A percentile compares a stretch with the other conserved stretches of the same genome.
Conservation (phyloP, 805 yeast genomes). For the Hanseniaspora meyeri region DNA sequence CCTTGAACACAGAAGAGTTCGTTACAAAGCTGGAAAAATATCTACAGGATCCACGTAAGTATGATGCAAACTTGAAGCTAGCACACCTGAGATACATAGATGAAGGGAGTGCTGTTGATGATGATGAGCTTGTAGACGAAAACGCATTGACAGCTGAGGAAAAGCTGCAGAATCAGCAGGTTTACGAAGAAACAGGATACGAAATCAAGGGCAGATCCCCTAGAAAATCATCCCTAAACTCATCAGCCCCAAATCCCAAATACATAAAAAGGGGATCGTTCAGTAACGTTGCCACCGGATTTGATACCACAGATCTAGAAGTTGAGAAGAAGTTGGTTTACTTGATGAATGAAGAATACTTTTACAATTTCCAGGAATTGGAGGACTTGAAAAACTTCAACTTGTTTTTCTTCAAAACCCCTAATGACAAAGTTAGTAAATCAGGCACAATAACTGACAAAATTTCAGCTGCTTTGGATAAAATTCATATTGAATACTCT, state of each 20-base stretch:
- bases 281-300: not conserved
- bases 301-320: not conserved
- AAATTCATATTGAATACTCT: conserved; percentile 1
- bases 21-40: conserved; percentile 36
- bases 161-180: not conserved
- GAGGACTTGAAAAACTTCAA: not conserved
- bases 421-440: not conserved
- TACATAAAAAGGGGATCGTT: conserved; percentile 7
- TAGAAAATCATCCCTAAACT: not conserved
- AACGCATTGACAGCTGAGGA: conserved; percentile 1
- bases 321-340: conserved; percentile 2
- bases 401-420: conserved; percentile 1
- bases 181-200: conserved; percentile 10
- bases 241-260: not conserved
- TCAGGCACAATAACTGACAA: not conserved
- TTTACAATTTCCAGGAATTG: conserved; percentile 3
- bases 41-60: conserved; percentile 39
- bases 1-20: conserved; percentile 31
- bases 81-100: not conserved
- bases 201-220: conserved; percentile 3
- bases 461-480: conserved; percentile 7
- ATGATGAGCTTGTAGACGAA: conserved; percentile 2
- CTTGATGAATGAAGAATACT: conserved; percentile 13
- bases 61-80: conserved; percentile 31
- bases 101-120: not conserved